Evolutionary conservation across 129 eudicot species (phyloP).

Genomic region (Smallanthus sonchifolius): DNA sequence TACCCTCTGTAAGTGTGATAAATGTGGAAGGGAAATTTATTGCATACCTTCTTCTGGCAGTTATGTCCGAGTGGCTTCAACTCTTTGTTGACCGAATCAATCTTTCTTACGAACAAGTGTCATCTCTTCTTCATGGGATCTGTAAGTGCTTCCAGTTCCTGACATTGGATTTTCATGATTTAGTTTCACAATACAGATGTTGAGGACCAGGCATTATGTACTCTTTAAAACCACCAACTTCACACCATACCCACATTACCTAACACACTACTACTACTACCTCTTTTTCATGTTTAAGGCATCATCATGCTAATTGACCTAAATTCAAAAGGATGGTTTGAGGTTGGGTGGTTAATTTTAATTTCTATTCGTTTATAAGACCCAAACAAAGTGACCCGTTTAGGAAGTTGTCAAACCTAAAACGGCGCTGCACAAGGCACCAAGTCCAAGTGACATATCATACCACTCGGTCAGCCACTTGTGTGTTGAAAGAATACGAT

Average conservation of each 20-base stretch:
- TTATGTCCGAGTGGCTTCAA: constrained; percentile 73
- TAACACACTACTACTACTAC: constrained; percentile 29
- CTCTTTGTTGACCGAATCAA: constrained; percentile 75
- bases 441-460: not conserved
- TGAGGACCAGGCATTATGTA: constrained; percentile 1
- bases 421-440: not conserved
- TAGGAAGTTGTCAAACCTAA: not conserved
- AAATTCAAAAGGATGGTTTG: constrained; percentile 1
- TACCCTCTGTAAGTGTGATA: not conserved
- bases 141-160: constrained; percentile 79
- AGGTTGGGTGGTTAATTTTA: constrained; percentile 1
- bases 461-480: too few species aligned
- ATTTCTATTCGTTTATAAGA: not conserved
- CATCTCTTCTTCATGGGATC: constrained; percentile 94
- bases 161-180: constrained; percentile 22
- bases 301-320: constrained; percentile 14
- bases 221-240: constrained; percentile 22
- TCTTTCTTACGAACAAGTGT: constrained; percentile 73
- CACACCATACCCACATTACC: constrained; percentile 32
- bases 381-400: not conserved
- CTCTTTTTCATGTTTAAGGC: constrained; percentile 21
- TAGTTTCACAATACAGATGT: constrained; percentile 3
- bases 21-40: not conserved
- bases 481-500: not conserved
- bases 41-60: constrained; percentile 83